phyloP scores from a whole-genome alignment of 2,329 filamentous ascomycete species.

The Alternaria sp. region DNA sequence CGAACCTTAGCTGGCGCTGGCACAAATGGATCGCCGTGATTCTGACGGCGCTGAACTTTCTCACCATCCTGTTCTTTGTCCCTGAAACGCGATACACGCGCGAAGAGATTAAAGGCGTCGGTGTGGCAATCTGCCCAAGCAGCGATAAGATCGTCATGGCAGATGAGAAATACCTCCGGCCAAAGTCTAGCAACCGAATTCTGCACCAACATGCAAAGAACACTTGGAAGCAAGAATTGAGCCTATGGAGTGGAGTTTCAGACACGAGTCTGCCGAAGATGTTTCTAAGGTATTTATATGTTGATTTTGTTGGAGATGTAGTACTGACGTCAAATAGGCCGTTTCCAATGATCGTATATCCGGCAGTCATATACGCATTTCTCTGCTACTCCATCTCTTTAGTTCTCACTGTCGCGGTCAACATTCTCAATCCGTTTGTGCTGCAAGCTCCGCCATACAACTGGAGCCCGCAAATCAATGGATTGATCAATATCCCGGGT shows the following conservation, averaged over 20 bases:
- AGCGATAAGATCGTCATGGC: conserved; percentile 22
- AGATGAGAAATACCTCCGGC: conserved; percentile 11
- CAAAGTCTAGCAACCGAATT: conserved; percentile 1
- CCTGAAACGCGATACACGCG: conserved; percentile 51
- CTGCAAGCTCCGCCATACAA: conserved; percentile 52
- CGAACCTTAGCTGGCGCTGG: conserved; percentile 49
- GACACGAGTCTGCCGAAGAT: conserved; percentile 45
- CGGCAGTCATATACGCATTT: conserved; percentile 50
- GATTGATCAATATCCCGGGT: conserved; percentile 53
- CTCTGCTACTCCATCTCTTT: conserved; percentile 50
- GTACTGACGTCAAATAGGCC: conserved; percentile 34
- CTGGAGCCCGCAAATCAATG: conserved; percentile 48
- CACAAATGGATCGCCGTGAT: conserved; percentile 49
- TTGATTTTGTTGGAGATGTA: not conserved
- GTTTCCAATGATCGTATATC: conserved; percentile 50
- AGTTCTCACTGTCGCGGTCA: conserved; percentile 51
- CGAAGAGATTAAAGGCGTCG: conserved; percentile 9
- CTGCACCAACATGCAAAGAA: conserved; percentile 37
- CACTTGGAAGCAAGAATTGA: conserved; percentile 46
- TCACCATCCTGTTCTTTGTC: conserved; percentile 48
- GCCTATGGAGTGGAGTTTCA: conserved; percentile 44
- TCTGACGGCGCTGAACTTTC: conserved; percentile 42
- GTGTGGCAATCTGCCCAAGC: conserved; percentile 6
- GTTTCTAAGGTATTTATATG: conserved; percentile 33
- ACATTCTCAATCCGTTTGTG: conserved; percentile 52